Conservation (phyloP, 176 grass and related monocot genomes). For the Carex pumila region DNA sequence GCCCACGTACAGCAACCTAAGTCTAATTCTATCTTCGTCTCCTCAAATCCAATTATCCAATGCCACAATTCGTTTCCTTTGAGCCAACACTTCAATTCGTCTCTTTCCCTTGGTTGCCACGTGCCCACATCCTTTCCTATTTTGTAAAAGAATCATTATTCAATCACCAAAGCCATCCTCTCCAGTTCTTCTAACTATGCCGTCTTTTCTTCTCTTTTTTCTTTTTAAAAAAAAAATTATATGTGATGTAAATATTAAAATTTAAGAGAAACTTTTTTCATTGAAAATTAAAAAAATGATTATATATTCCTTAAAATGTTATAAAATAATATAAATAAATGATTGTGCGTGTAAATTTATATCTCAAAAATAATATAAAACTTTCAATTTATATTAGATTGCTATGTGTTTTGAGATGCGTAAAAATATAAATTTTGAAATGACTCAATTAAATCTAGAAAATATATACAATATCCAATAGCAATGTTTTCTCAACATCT, state of each 20-base stretch:
- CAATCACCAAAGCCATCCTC: background rate
- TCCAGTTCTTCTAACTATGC: background rate
- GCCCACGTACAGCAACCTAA: background rate
- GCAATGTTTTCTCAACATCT: background rate
- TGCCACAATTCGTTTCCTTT: background rate
- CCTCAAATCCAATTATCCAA: background rate
- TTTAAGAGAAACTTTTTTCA: background rate
- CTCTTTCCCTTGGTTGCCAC: slow-evolving; percentile 1
- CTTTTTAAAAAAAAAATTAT: background rate
- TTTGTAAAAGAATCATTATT: background rate
- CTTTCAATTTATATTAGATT: background rate
- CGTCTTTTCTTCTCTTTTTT: background rate
- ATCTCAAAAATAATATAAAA: background rate
- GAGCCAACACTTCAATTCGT: background rate
- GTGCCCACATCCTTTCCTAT: background rate
- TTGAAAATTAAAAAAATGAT: background rate
- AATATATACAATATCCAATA: too few relatives aligned
- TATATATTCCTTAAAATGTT: background rate
- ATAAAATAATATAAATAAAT: background rate
- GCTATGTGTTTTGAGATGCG: too few relatives aligned
- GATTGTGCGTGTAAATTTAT: background rate
- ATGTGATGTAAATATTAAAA: background rate
- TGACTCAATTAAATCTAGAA: too few relatives aligned
- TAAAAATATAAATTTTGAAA: too few relatives aligned
- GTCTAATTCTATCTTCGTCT: background rate